phyloP scores from a whole-genome alignment of 1,284 basidiomycete genomes.

The Cutaneotrichosporon sp. region DNA sequence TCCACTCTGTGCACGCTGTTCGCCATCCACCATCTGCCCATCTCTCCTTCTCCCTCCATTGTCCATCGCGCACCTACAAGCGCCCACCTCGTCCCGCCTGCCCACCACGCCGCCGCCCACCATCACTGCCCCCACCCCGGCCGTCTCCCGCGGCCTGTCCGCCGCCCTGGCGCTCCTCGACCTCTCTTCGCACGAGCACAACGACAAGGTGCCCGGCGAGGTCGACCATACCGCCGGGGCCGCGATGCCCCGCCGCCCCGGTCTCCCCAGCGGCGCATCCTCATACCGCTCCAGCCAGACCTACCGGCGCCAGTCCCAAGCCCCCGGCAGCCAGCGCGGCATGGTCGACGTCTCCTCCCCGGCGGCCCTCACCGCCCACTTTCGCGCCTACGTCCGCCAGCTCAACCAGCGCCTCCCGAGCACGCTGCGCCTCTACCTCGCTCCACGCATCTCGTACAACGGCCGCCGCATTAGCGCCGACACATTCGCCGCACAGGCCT shows the following conservation, averaged over 20 bases:
- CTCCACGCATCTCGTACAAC: slow-evolving; percentile 7
- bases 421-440: slow-evolving; percentile 8
- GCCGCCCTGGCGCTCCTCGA: background rate
- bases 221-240: background rate
- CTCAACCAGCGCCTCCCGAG: slow-evolving; percentile 16
- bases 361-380: slow-evolving; percentile 19
- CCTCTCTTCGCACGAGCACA: background rate
- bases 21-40: no score
- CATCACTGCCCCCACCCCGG: background rate
- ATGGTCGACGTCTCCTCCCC: slow-evolving; percentile 7
- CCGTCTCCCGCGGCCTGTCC: background rate
- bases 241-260: background rate
- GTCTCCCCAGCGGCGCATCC: background rate
- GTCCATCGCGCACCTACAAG: background rate
- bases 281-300: background rate
- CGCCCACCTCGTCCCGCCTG: background rate
- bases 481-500: background rate
- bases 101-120: background rate
- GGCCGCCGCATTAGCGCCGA: slow-evolving; percentile 1
- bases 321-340: background rate
- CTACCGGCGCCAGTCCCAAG: background rate
- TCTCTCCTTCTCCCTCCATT: no score
- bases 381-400: slow-evolving; percentile 16
- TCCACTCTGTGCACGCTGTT: no score
- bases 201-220: background rate